A percentile compares a stretch with the other conserved stretches of the same genome.
phyloP scores from a whole-genome alignment of 2,329 filamentous ascomycete species.

The Aspergillus sp. region DNA sequence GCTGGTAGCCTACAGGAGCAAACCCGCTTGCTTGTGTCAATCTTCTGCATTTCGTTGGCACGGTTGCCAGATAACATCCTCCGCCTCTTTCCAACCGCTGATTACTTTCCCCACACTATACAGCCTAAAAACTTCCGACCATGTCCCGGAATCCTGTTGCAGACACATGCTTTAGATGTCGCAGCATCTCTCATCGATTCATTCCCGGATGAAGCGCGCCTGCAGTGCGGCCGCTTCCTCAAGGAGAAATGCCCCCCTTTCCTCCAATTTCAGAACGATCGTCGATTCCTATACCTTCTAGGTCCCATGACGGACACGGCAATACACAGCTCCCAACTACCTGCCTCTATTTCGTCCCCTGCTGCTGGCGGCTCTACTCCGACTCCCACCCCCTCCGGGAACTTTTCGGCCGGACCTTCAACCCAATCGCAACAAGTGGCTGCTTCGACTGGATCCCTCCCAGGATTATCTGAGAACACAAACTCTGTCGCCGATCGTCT shows the following conservation, averaged over 20 bases:
- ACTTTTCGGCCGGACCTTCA: slow-evolving; percentile 17
- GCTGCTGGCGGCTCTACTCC: slow-evolving; percentile 32
- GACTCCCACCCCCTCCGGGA: slow-evolving; percentile 28
- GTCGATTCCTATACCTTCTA: slow-evolving; percentile 42
- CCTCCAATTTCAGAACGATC: slow-evolving; percentile 38
- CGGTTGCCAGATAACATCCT: slow-evolving; percentile 33
- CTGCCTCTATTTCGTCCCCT: slow-evolving; percentile 32
- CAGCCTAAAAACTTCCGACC: slow-evolving; percentile 24
- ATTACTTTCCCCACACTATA: slow-evolving; percentile 30
- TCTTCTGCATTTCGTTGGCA: slow-evolving; percentile 42
- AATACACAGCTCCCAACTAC: slow-evolving; percentile 19
- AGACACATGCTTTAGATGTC: slow-evolving; percentile 46
- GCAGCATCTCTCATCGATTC: slow-evolving; percentile 46
- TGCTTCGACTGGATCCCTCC: slow-evolving; percentile 8
- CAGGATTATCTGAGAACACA: slow-evolving; percentile 25
- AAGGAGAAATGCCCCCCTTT: slow-evolving; percentile 43
- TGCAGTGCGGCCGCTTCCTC: slow-evolving; percentile 43
- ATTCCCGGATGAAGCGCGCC: slow-evolving; percentile 44
- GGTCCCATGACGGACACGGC: slow-evolving; percentile 35
- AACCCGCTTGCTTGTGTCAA: slow-evolving; percentile 37
- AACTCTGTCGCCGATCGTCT: slow-evolving; percentile 32
- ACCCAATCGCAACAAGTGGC: slow-evolving; percentile 18
- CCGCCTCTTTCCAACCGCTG: slow-evolving; percentile 29
- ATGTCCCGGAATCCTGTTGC: slow-evolving; percentile 34
- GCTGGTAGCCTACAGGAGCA: slow-evolving; percentile 33